These are phyloP conservation scores for Didymella pinodella DNA, from an alignment of 2,329 filamentous ascomycete species.

Conservation along the genomic window DNA sequence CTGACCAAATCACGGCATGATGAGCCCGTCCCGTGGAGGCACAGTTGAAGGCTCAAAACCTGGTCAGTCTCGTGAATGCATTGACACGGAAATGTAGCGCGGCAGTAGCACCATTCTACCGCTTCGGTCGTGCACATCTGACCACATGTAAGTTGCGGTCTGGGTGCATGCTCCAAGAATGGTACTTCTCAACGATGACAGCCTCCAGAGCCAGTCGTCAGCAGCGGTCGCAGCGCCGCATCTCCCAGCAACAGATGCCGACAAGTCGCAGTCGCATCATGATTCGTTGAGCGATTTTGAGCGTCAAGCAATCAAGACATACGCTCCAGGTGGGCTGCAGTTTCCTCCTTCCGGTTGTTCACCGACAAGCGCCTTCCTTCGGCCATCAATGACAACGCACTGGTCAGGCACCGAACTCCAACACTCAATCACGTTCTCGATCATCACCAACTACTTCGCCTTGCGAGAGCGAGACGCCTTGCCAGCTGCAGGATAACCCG, in stretches of 20 bases:
- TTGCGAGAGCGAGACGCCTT: conserved; percentile 10
- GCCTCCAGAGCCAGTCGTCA: background rate
- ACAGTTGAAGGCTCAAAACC: conserved; percentile 9
- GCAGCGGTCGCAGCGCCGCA: conserved; percentile 1
- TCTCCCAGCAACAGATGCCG: background rate
- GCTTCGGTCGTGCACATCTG: conserved; percentile 9
- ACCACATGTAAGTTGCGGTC: conserved; percentile 1
- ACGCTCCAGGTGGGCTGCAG: conserved; percentile 5
- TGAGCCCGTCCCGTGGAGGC: conserved; percentile 8
- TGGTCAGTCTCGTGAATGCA: conserved; percentile 12
- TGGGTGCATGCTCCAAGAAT: conserved; percentile 1
- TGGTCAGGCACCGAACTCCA: conserved; percentile 2
- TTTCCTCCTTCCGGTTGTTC: conserved; percentile 6
- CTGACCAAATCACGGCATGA: conserved; percentile 33
- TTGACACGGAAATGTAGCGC: conserved; percentile 16
- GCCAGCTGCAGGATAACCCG: conserved; percentile 11
- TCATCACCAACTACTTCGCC: conserved; percentile 1
- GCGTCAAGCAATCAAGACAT: background rate
- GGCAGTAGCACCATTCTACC: conserved; percentile 6
- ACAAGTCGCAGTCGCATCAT: background rate
- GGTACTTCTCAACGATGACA: background rate
- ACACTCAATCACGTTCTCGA: conserved; percentile 9
- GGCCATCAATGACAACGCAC: conserved; percentile 11
- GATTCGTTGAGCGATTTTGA: background rate
- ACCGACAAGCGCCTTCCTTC: conserved; percentile 11